Evolutionary conservation across 2,329 filamentous ascomycete species (phyloP).

Genomic region (Colletotrichum scovillei): DNA sequence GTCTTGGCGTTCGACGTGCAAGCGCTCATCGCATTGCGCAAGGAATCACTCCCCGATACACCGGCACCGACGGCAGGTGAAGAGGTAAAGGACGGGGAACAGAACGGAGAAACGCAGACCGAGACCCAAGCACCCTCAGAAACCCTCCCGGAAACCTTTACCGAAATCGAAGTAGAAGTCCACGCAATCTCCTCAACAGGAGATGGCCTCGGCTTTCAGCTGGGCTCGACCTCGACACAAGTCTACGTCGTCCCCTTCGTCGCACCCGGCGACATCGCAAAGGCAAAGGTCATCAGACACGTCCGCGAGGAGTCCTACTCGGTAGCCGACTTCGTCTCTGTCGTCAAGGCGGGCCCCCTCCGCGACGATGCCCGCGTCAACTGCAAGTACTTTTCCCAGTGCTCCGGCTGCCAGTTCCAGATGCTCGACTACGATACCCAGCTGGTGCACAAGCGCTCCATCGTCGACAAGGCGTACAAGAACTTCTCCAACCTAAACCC

Average conservation of each 20-base stretch:
- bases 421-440: slow-evolving; percentile 94
- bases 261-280: slow-evolving; percentile 84
- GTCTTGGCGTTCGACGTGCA: slow-evolving; percentile 74
- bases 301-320: slow-evolving; percentile 74
- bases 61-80: slow-evolving; percentile 39
- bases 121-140: slow-evolving; percentile 4
- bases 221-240: slow-evolving; percentile 67
- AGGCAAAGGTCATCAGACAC: slow-evolving; percentile 83
- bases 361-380: slow-evolving; percentile 82
- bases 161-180: slow-evolving; percentile 86
- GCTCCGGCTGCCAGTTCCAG: slow-evolving; percentile 96
- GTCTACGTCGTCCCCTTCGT: slow-evolving; percentile 92
- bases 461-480: slow-evolving; percentile 90
- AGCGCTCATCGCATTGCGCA: slow-evolving; percentile 60
- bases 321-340: slow-evolving; percentile 83
- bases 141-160: slow-evolving; percentile 72
- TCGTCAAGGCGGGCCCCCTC: slow-evolving; percentile 77
- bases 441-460: slow-evolving; percentile 82
- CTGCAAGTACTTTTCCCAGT: slow-evolving; percentile 89
- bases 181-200: slow-evolving; percentile 88
- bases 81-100: slow-evolving; percentile 38
- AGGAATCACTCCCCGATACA: slow-evolving; percentile 41
- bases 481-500: slow-evolving; percentile 90
- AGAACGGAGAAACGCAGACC: slow-evolving; percentile 30
- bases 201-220: slow-evolving; percentile 84